Base-by-base conservation (phyloP, 139 green algal species). In the Chlamydomonas applanata region DNA sequence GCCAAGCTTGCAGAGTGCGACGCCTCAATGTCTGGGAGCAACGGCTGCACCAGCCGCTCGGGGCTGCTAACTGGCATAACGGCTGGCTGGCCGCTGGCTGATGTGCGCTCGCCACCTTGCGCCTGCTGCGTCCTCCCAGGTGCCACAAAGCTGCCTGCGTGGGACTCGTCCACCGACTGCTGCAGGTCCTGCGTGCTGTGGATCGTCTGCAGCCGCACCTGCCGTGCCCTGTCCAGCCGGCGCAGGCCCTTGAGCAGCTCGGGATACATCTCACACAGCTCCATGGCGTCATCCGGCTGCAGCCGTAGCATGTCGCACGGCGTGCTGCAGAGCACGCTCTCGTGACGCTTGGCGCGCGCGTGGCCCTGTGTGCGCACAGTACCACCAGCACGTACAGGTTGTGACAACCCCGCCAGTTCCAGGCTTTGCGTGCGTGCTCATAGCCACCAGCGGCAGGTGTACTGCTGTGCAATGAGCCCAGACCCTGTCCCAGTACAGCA, bases 191-290 rank as follows among this genome's bases (percentile, higher is more conserved):
- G 40, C 40, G 11, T 11, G 40, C 40, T 49, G 40, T 49, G 40
- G 40, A 49, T 49, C 40, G 40, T 49, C 40, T 49, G 40, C 40
- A 66, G 7, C 25, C 65, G 74, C 13, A 40, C 66, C 45, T 75
- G 54, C 0, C 75, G 75, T 2, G 72, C 19, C 32, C 24, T 34
- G 57, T 80, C 66, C 32, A 80, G 60, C 67, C 61, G 69, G 22
- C 56, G 44, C 0, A 80, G 67, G 57, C 75, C 75, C 40, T 61
- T 74, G 34, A 78, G 52, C 70, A 86, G 65, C 70, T 72, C 57
- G 2, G 82, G 77, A 78, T 87, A 83, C 22, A 79, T 74, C 54
- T 84, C 77, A 49, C 80, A 76, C 74, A 88, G 60, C 70, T 84
- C 73, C 27, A 54, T 45, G 36, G 83, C 76, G 54, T 88, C 83